phyloP scores from a whole-genome alignment of 2,329 filamentous ascomycete species.

The Uncinocarpus reesii region DNA sequence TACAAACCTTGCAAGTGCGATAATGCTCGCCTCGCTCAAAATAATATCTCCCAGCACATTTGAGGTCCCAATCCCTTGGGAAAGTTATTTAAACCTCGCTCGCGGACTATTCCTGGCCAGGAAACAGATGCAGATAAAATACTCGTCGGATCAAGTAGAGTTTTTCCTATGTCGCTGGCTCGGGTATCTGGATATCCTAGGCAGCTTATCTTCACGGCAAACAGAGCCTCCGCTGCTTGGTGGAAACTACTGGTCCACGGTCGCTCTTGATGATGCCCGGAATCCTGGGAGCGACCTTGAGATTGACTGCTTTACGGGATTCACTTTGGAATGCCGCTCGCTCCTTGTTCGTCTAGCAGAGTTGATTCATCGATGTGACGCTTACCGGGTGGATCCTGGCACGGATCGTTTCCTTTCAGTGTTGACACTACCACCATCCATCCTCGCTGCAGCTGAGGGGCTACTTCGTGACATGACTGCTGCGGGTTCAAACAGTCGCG shows the following conservation, averaged over 20 bases:
- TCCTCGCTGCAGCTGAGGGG: constrained; percentile 39
- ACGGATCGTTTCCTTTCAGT: constrained; percentile 24
- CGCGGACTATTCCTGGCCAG: constrained; percentile 63
- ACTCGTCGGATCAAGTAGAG: constrained; percentile 44
- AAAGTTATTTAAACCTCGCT: constrained; percentile 64
- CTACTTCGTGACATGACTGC: constrained; percentile 54
- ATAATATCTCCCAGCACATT: constrained; percentile 75
- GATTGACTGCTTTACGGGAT: constrained; percentile 73
- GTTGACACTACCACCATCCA: constrained; percentile 34
- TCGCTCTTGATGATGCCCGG: constrained; percentile 20
- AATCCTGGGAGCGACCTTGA: constrained; percentile 49
- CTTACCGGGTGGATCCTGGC: constrained; percentile 1
- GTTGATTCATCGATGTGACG: constrained; percentile 58
- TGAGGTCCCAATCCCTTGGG: constrained; percentile 71
- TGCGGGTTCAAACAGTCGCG: constrained; percentile 32
- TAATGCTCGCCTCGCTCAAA: constrained; percentile 74
- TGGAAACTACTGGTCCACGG: constrained; percentile 43
- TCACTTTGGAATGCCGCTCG: constrained; percentile 60
- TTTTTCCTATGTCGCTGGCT: constrained; percentile 76
- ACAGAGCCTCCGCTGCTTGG: constrained; percentile 43
- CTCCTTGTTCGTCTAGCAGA: constrained; percentile 63
- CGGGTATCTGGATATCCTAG: constrained; percentile 71
- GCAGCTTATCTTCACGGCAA: constrained; percentile 54
- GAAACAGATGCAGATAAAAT: constrained; percentile 47
- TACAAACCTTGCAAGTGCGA: constrained; percentile 65